Conservation (phyloP, 768 basidiomycete genomes). For the Suillus discolor region DNA sequence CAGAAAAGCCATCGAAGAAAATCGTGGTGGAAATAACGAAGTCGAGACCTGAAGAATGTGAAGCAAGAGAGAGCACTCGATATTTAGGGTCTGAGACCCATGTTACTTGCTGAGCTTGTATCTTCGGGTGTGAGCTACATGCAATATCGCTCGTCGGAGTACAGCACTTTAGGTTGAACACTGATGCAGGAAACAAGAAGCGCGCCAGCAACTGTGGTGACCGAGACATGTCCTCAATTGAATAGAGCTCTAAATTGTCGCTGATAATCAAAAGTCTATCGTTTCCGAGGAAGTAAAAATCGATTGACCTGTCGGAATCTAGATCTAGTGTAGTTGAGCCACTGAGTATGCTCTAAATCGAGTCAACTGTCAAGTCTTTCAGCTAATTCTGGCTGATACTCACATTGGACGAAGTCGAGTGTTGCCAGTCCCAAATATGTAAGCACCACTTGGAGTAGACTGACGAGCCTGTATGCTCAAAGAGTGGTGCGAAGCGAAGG, state of each 20-base stretch:
- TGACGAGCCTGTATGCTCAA: no score
- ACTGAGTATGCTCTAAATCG: background rate
- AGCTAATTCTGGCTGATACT: background rate
- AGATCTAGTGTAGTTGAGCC: no score
- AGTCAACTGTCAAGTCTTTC: background rate
- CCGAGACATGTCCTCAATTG: background rate
- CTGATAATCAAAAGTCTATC: background rate
- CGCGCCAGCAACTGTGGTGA: background rate
- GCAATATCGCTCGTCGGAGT: background rate
- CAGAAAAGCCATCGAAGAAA: background rate
- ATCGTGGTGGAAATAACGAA: background rate
- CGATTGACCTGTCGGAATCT: background rate
- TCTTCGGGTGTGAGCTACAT: background rate
- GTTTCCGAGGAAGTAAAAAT: constrained; percentile 1
- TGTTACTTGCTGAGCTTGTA: background rate
- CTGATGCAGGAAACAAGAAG: background rate
- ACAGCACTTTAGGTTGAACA: background rate
- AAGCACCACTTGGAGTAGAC: background rate
- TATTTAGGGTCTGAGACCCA: background rate
- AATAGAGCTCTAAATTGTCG: background rate
- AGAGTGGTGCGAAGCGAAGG: background rate
- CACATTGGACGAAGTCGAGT: background rate
- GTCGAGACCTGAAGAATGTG: background rate
- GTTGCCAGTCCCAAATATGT: background rate
- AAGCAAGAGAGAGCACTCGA: background rate